Conservation (phyloP, 1,139 yeast species). For the Debaryomycetaceae sp. region DNA sequence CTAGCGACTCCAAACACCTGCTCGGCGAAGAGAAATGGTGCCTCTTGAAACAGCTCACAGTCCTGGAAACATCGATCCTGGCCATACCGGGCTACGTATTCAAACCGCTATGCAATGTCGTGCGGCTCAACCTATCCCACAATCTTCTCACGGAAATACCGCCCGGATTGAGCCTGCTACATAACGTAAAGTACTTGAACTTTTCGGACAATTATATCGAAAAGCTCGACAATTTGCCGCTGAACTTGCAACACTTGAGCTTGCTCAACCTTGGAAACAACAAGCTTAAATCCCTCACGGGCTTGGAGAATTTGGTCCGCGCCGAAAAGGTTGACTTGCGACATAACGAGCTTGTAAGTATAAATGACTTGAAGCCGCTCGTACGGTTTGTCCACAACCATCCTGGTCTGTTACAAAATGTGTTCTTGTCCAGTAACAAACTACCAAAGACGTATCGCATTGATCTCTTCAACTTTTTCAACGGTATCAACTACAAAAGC, state of each 20-base stretch:
- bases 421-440: conserved; percentile 34
- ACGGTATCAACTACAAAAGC: conserved; percentile 42
- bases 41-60: conserved; percentile 43
- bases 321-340: conserved; percentile 50
- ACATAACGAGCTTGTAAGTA: conserved; percentile 32
- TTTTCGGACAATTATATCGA: conserved; percentile 44
- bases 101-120: conserved; percentile 37
- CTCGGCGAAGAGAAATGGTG: conserved; percentile 41
- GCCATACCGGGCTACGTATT: conserved; percentile 35
- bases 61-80: conserved; percentile 44
- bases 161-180: conserved; percentile 37
- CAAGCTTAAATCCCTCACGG: conserved; percentile 31
- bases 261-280: conserved; percentile 49
- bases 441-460: conserved; percentile 39
- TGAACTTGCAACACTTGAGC: conserved; percentile 29
- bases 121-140: conserved; percentile 47
- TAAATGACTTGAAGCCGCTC: conserved; percentile 24
- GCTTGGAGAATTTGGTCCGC: conserved; percentile 34
- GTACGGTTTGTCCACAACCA: conserved; percentile 24
- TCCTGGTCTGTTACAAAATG: conserved; percentile 19
- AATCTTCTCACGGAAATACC: conserved; percentile 43
- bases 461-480: conserved; percentile 42
- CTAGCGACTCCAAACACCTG: conserved; percentile 9
- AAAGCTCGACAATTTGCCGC: conserved; percentile 27
- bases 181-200: conserved; percentile 42